Conservation (phyloP, 108 stramenopile species). For the Hondaea fermentalgiana region DNA sequence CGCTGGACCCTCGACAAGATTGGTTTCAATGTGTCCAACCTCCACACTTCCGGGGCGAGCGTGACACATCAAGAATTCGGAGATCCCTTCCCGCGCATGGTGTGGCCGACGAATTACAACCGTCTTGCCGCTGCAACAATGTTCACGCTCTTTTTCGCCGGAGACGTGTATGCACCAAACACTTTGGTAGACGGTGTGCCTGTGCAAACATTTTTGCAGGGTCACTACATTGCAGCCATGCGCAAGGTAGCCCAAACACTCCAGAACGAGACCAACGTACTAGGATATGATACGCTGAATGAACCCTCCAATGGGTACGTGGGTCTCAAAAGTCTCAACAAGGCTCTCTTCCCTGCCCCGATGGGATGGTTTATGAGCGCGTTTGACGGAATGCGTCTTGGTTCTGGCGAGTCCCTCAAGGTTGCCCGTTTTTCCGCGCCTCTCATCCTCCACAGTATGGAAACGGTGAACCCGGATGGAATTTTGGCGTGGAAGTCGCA, state of each 20-base stretch:
- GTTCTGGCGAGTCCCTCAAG: not conserved
- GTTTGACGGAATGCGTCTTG: conserved; percentile 25
- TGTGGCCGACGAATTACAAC: conserved; percentile 50
- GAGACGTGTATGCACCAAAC: conserved; percentile 38
- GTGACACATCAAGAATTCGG: not conserved
- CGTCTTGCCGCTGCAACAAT: conserved; percentile 43
- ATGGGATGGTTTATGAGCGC: conserved; percentile 26
- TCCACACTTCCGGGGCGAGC: conserved; percentile 28
- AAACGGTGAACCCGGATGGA: conserved; percentile 3
- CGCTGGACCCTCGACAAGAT: conserved; percentile 37
- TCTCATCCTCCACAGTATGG: not conserved
- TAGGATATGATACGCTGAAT: conserved; percentile 46
- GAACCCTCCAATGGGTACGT: conserved; percentile 37
- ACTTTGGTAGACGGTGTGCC: conserved; percentile 24
- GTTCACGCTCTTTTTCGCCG: conserved; percentile 50
- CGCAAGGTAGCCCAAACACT: conserved; percentile 28
- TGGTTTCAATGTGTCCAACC: conserved; percentile 32
- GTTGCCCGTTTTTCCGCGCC: conserved; percentile 14
- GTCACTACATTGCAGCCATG: conserved; percentile 34
- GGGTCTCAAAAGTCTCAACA: not conserved
- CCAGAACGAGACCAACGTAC: conserved; percentile 33
- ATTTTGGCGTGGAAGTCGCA: conserved; percentile 7
- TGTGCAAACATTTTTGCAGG: conserved; percentile 36
- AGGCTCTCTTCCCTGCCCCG: not conserved
- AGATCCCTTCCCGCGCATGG: conserved; percentile 28